Base-by-base conservation (phyloP, 1,284 basidiomycete genomes). In the Coniferiporia weirii region DNA sequence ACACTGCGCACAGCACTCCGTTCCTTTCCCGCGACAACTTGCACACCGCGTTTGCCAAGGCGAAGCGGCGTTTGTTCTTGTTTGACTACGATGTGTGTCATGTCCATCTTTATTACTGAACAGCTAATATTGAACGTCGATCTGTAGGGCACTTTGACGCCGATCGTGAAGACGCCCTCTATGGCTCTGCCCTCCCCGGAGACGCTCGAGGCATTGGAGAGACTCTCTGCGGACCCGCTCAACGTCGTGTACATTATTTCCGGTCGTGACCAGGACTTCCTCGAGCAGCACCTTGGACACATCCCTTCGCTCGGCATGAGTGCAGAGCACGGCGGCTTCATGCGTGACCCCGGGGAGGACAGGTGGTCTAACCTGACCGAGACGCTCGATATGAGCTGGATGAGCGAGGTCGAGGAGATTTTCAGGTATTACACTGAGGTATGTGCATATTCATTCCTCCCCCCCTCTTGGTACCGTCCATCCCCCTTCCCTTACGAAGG, bases 201-300 rank as follows among this genome's bases (percentile, higher is more conserved):
- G 22, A 87, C 96, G 15, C 82, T 96, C 27, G 76, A 81, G 48
- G 91, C 91, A 1, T 84, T 99, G 60, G 74, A 82, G 51, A 75
- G 77, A 57, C 82, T 99, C 36, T 77, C 87, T 1, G 75, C 79
- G 10, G 95, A 99, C 72, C 88, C 91, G 49, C 79, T 79, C 66
- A 99, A 99, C 72, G 68, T 98, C 45, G 93, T 98, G 59, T 99
- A 94, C 77, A 93, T 99, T 72, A 98, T 99, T 71, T 97, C 94
- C 0, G 96, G 96, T 3, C 89, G 97, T n/a, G 96, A 99, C 70
- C 87, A 88, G 57, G 87, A 77, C 53, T 99, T 99, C 82, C 79
- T 99, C 32, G 88, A 93, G 68, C 84, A 91, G 70, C 94, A 98
- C 69, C 82, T 98, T 32, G 95, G 95, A 4, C 88, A 94, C 70